Conservation (phyloP, 805 yeast species). For the Yamadazyma laniorum region DNA sequence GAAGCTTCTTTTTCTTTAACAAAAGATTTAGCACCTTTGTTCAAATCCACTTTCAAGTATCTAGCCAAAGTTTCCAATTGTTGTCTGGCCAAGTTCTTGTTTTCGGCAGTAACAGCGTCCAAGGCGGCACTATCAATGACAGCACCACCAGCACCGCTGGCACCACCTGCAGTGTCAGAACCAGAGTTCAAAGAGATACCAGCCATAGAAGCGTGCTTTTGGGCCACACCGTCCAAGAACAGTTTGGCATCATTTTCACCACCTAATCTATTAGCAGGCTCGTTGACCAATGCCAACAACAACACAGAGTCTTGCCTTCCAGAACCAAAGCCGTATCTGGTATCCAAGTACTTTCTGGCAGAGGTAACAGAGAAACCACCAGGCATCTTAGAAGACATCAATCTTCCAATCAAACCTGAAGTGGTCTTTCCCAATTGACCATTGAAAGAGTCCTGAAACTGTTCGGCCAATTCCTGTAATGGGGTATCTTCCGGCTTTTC, state of each 20-base stretch:
- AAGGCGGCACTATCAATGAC: constrained; percentile 94
- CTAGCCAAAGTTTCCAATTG: constrained; percentile 90
- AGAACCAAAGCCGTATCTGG: constrained; percentile 87
- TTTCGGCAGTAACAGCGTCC: constrained; percentile 74
- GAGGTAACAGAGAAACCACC: constrained; percentile 95
- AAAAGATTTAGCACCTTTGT: constrained; percentile 83
- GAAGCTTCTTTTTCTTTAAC: constrained; percentile 84
- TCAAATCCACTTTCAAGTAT: constrained; percentile 88
- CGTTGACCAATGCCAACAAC: constrained; percentile 78
- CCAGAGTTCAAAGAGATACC: constrained; percentile 77
- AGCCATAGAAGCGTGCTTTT: constrained; percentile 78
- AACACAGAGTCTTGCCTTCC: constrained; percentile 95
- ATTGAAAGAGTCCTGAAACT: constrained; percentile 84
- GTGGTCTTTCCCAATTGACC: constrained; percentile 95
- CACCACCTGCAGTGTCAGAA: constrained; percentile 52
- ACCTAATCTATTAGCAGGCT: constrained; percentile 87
- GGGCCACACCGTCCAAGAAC: constrained; percentile 77
- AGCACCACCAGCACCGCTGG: constrained; percentile 72
- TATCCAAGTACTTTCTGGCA: constrained; percentile 88
- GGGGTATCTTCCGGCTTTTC: constrained; percentile 99
- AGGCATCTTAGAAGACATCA: constrained; percentile 97
- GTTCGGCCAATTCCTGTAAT: constrained; percentile 90
- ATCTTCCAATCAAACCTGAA: constrained; percentile 80
- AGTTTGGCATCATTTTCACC: constrained; percentile 88
- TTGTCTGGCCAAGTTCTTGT: constrained; percentile 67